A percentile compares a stretch with the other conserved stretches of the same genome.
Conservation (phyloP, 176 grass and related monocot species). For the Musa schizocarpa region DNA sequence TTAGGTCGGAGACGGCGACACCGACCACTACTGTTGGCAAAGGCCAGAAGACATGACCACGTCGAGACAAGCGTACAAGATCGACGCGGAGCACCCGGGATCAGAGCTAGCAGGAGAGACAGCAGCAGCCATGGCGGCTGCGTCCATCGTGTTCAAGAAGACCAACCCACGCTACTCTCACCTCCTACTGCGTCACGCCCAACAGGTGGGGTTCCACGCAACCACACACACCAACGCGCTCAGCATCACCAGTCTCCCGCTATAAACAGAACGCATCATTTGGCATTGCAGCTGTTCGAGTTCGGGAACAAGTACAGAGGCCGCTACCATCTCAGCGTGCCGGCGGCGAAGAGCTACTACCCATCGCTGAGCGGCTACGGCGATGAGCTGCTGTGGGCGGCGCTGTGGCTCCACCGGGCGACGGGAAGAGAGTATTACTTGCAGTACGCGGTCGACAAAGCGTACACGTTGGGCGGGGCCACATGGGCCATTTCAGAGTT, state of each 20-base stretch:
- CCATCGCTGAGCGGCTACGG: conserved; percentile 70
- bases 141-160: conserved; percentile 48
- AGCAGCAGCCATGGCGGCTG: conserved; percentile 78
- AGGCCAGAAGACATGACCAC: conserved; percentile 79
- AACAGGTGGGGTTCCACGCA: conserved; percentile 28
- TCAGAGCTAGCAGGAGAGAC: conserved; percentile 90
- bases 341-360: conserved; percentile 62
- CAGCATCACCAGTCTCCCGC: too few relatives aligned
- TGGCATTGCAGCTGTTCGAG: conserved; percentile 48
- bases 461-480: conserved; percentile 57
- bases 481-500: conserved; percentile 86
- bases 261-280: too few relatives aligned
- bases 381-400: conserved; percentile 90
- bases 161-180: conserved; percentile 57
- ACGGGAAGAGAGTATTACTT: conserved; percentile 42
- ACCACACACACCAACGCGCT: neutral
- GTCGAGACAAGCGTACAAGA: conserved; percentile 51
- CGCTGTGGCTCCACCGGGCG: conserved; percentile 74
- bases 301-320: conserved; percentile 71
- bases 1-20: conserved; percentile 49
- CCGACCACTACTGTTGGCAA: conserved; percentile 70
- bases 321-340: conserved; percentile 45
- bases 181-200: conserved; percentile 68
- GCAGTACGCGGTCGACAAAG: conserved; percentile 52
- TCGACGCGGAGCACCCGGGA: conserved; percentile 58